A percentile compares a stretch with the other conserved stretches of the same genome.
Evolutionary conservation across 2,329 filamentous ascomycete species (phyloP).

Genomic region (Penicillium sp.): DNA sequence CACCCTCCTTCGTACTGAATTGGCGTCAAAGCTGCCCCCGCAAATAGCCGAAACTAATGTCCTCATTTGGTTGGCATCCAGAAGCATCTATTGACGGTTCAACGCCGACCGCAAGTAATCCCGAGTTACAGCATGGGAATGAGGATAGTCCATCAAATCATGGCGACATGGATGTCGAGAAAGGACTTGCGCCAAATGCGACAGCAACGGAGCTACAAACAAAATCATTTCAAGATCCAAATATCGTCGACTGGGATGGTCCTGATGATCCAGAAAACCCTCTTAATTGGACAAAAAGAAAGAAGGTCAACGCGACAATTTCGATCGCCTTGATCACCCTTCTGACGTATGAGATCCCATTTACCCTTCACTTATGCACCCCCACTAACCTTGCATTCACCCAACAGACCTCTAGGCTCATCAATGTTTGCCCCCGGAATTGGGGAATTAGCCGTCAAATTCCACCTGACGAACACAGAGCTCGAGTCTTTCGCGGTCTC

Average conservation of each 20-base stretch:
- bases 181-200: not conserved
- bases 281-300: constrained; percentile 24
- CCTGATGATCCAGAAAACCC: constrained; percentile 50
- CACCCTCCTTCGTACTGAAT: not conserved
- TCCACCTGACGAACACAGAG: constrained; percentile 44
- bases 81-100: constrained; percentile 15
- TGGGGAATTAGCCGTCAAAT: constrained; percentile 46
- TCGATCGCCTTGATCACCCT: constrained; percentile 50
- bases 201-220: not conserved
- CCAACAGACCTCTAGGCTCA: constrained; percentile 34
- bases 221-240: constrained; percentile 35
- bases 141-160: constrained; percentile 5
- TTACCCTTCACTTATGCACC: not conserved
- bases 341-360: constrained; percentile 11
- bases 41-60: not conserved
- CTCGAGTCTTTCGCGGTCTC: constrained; percentile 58
- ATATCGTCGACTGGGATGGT: constrained; percentile 62
- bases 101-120: constrained; percentile 15
- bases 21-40: not conserved
- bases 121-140: constrained; percentile 5
- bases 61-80: not conserved
- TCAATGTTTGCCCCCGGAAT: constrained; percentile 50
- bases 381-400: constrained; percentile 10
- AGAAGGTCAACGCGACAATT: constrained; percentile 49
- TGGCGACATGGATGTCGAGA: constrained; percentile 10